A percentile compares a stretch with the other conserved stretches of the same genome.
Evolutionary conservation across 2,329 filamentous ascomycete genomes (phyloP).

Genomic region (Coniochaeta prunicola): DNA sequence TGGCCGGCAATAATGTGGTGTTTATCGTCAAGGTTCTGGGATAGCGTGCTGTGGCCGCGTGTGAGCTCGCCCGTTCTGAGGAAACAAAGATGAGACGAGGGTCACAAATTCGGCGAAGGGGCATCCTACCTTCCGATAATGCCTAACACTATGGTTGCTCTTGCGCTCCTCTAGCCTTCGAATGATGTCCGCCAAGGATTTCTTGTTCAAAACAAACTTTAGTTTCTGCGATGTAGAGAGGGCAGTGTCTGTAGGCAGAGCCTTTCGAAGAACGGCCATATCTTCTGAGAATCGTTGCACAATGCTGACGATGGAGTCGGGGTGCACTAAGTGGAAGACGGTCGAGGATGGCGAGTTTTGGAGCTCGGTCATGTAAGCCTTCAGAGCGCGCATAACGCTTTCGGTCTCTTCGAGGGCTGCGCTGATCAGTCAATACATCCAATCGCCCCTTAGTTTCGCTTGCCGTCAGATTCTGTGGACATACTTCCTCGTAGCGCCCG

Average conservation of each 20-base stretch:
- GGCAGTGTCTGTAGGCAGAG: neutral
- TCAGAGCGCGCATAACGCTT: neutral
- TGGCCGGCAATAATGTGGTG: neutral
- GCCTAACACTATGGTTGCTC: neutral
- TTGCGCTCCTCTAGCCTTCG: neutral
- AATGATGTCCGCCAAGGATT: neutral
- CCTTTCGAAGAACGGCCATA: neutral
- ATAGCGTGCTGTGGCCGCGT: neutral
- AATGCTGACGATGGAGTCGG: neutral
- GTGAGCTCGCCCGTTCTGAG: neutral
- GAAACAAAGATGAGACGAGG: neutral
- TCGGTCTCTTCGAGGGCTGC: neutral
- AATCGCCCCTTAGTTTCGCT: neutral
- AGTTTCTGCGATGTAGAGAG: neutral
- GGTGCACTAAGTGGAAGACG: neutral
- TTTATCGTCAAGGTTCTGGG: neutral
- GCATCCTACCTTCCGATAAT: neutral
- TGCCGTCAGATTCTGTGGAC: neutral
- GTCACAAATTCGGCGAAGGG: neutral
- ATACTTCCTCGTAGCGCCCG: neutral
- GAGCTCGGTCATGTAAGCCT: neutral
- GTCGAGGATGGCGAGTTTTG: neutral
- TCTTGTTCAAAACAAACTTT: neutral
- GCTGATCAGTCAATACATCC: neutral
- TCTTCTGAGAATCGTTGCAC: neutral